Conservation (phyloP, 1,284 basidiomycete species). For the Gymnopus androsaceus region DNA sequence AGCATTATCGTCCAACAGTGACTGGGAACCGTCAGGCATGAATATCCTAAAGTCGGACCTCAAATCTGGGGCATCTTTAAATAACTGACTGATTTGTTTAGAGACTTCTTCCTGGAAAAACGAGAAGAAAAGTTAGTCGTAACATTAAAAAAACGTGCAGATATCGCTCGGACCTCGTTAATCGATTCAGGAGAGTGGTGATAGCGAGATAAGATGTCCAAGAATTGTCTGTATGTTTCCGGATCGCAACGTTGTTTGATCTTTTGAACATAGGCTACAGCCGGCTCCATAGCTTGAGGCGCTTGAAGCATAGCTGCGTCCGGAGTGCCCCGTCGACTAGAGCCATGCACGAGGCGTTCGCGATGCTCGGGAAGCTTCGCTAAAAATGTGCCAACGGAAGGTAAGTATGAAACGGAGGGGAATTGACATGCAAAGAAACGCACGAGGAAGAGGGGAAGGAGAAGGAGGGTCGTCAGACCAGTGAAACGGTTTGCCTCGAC, state of each 20-base stretch:
- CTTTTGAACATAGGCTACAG: conserved; percentile 95
- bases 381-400: neutral
- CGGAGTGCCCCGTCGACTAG: conserved; percentile 11
- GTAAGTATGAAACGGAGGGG: neutral
- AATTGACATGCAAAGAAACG: neutral
- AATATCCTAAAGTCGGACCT: conserved; percentile 92
- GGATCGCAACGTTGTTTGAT: conserved; percentile 96
- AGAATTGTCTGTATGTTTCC: conserved; percentile 91
- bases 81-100: conserved; percentile 81
- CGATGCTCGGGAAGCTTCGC: conserved; percentile 6
- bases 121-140: conserved; percentile 34
- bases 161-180: conserved; percentile 69
- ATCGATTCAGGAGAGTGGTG: conserved; percentile 54
- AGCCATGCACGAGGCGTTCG: conserved; percentile 4
- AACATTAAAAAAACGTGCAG: conserved; percentile 37
- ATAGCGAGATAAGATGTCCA: conserved; percentile 83
- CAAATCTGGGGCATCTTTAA: conserved; percentile 88
- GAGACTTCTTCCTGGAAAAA: conserved; percentile 70
- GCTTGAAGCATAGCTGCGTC: conserved; percentile 10
- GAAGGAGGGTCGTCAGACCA: conserved; percentile 29
- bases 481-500: conserved; percentile 34
- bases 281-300: conserved; percentile 58
- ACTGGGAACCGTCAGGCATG: conserved; percentile 69
- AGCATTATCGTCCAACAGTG: conserved; percentile 46
- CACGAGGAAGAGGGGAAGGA: neutral